A percentile compares a stretch with the other conserved stretches of the same genome.
Evolutionary conservation across 106 monocot genomes (phyloP).

Genomic region (Dendrobium catenatum): DNA sequence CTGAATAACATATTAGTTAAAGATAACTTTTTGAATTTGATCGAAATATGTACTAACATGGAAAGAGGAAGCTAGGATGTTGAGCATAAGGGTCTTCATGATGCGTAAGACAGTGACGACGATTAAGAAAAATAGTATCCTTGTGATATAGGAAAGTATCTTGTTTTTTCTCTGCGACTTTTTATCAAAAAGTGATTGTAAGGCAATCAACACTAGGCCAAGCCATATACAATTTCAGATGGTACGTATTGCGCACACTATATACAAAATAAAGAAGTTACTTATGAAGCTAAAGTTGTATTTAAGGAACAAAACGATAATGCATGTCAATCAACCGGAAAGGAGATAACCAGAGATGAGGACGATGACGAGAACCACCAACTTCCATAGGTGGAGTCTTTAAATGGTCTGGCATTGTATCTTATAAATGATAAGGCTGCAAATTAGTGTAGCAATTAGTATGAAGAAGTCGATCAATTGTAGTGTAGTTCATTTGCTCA

Average conservation of each 20-base stretch:
- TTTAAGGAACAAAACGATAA: slow-evolving; percentile 65
- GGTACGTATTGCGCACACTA: slow-evolving; percentile 38
- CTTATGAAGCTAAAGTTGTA: slow-evolving; percentile 65
- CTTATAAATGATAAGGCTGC: slow-evolving; percentile 33
- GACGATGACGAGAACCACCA: slow-evolving; percentile 53
- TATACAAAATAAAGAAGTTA: slow-evolving; percentile 86
- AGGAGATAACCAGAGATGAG: slow-evolving; percentile 64
- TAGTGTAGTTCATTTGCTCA: slow-evolving; percentile 20
- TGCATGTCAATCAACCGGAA: slow-evolving; percentile 63
- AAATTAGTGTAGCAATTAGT: slow-evolving; percentile 34
- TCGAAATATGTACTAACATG: slow-evolving; percentile 92
- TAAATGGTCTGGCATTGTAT: slow-evolving; percentile 29
- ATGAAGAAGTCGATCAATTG: slow-evolving; percentile 53
- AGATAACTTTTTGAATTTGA: slow-evolving; percentile 73
- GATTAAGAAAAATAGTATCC: slow-evolving; percentile 55
- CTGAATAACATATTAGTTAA: slow-evolving; percentile 84
- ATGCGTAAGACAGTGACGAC: slow-evolving; percentile 61
- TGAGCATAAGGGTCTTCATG: slow-evolving; percentile 69
- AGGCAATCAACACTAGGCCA: slow-evolving; percentile 56
- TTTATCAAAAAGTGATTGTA: slow-evolving; percentile 59
- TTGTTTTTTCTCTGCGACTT: slow-evolving; percentile 23
- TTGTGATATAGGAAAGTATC: slow-evolving; percentile 47
- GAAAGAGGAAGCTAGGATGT: slow-evolving; percentile 77
- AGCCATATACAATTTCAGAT: slow-evolving; percentile 85
- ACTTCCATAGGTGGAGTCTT: slow-evolving; percentile 72